Evolutionary conservation across 306 rosid genomes (phyloP), one percentile per base, ranked within the genome.

Genomic region (Carpinus fangiana): DNA sequence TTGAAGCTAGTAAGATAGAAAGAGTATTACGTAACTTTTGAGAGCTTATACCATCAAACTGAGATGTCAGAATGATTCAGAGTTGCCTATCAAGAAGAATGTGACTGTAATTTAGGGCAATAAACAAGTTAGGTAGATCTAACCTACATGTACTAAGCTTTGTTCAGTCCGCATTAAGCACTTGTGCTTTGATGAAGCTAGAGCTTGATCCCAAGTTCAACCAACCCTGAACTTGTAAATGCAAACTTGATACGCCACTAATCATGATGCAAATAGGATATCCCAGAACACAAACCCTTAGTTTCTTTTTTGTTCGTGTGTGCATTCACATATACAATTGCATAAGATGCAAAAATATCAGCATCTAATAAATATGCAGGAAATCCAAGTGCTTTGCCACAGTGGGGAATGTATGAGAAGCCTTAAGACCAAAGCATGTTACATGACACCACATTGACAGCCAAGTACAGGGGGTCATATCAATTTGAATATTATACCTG

Each of bases 381-480:
- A 62, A 45, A 80, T 60, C 48, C 14, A 66, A 66, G 8, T n/a
- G 18, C 31, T 66, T 45, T 72, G 28, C 71, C 75, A 55, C 66
- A 20, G 21, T 38, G 4, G 52, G 43, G 47, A 71, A 66, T 53
- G 7, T 14, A 50, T 74, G 31, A 73, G 43, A 57, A 51, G 18
- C 59, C 75, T 59, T 53, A 53, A 31, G 71, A 74, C 50, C 26
- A 59, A n/a, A 59, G 46, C 52, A 10, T 8, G 18, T 11, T 18
- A 18, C 66, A 14, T 36, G 52, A n/a, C 16, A 21, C 46, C 34
- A 12, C n/a, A 26, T 4, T 18, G 13, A 23, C 66, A 79, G 55
- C 50, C 75, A 67, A 74, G 31, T 56, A 70, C 16, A 28, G n/a
- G n/a, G n/a, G n/a, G 70, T 23, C 65, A 23, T 41, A 81, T 59